These are phyloP conservation scores for Nothophaeocryptopus gaeumannii DNA, from an alignment of 2,329 filamentous ascomycete species.

Conservation along the genomic window DNA sequence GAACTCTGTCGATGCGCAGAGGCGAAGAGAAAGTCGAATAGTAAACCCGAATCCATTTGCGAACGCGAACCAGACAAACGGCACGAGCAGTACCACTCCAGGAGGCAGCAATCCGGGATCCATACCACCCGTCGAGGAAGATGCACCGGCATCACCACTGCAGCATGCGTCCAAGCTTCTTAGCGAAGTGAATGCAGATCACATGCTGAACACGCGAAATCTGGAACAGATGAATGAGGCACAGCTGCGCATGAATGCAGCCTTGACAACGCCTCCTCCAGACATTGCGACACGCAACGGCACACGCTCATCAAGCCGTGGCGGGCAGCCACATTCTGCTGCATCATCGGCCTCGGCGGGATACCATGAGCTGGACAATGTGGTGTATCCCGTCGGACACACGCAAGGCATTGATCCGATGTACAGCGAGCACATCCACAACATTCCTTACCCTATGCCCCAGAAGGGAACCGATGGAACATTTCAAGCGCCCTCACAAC, in stretches of 20 bases:
- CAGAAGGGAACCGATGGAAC: slow-evolving; percentile 57
- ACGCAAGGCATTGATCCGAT: slow-evolving; percentile 93
- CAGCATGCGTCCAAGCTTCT: slow-evolving; percentile 66
- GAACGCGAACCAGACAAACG: slow-evolving; percentile 14
- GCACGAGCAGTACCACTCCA: slow-evolving; percentile 12
- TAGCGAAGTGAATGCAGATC: slow-evolving; percentile 63
- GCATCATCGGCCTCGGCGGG: slow-evolving; percentile 52
- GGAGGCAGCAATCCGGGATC: slow-evolving; percentile 12
- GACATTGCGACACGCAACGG: slow-evolving; percentile 42
- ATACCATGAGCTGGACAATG: slow-evolving; percentile 61
- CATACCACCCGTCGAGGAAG: slow-evolving; percentile 47
- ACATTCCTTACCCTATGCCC: slow-evolving; percentile 81
- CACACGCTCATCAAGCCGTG: slow-evolving; percentile 45
- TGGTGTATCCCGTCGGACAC: slow-evolving; percentile 88
- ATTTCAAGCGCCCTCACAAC: slow-evolving; percentile 39
- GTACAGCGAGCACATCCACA: slow-evolving; percentile 89
- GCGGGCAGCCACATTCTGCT: slow-evolving; percentile 43
- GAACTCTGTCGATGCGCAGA: slow-evolving; percentile 62
- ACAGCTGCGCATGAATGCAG: slow-evolving; percentile 54
- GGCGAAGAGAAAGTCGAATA: slow-evolving; percentile 59
- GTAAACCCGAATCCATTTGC: slow-evolving; percentile 38
- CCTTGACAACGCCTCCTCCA: slow-evolving; percentile 57
- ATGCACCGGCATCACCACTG: slow-evolving; percentile 64
- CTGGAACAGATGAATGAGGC: slow-evolving; percentile 64
- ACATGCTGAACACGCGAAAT: slow-evolving; percentile 61